A percentile compares a stretch with the other conserved stretches of the same genome.
These are phyloP conservation scores for Ophiostoma fasciatum DNA, from an alignment of 2,329 filamentous ascomycete genomes.

Conservation along the genomic window DNA sequence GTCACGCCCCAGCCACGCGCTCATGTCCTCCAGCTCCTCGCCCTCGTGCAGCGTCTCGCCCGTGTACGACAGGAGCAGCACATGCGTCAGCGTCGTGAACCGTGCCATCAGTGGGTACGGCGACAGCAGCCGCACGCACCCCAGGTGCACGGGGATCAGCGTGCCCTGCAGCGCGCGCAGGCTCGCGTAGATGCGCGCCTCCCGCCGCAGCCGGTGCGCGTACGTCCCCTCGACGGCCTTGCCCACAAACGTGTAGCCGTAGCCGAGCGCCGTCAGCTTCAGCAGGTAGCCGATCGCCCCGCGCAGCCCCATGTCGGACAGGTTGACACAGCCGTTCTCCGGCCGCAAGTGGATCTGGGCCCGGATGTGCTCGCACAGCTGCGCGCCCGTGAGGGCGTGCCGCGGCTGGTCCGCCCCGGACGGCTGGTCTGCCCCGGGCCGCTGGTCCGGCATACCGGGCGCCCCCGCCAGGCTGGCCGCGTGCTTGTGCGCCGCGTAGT, in stretches of 20 bases:
- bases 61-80: slow-evolving; percentile 9
- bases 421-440: too few species aligned
- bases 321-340: background rate
- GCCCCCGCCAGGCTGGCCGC: too few species aligned
- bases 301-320: background rate
- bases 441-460: too few species aligned
- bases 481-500: too few species aligned
- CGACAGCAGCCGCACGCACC: slow-evolving; percentile 3
- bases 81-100: slow-evolving; percentile 2
- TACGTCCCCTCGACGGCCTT: slow-evolving; percentile 3
- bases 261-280: slow-evolving; percentile 6
- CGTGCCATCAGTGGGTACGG: slow-evolving; percentile 2
- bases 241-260: slow-evolving; percentile 10
- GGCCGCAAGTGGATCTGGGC: too few species aligned
- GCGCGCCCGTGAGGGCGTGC: too few species aligned
- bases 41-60: background rate
- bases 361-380: too few species aligned
- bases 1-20: background rate
- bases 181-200: slow-evolving; percentile 2
- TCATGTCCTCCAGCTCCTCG: background rate
- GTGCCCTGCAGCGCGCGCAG: slow-evolving; percentile 5
- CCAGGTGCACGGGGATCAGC: slow-evolving; percentile 8
- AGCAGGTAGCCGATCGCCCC: slow-evolving; percentile 6
- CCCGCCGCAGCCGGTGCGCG: background rate
- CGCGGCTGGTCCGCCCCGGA: too few species aligned